Evolutionary conservation across 78 protist genomes (phyloP).

Genomic region (Trichosphaerium sp.): DNA sequence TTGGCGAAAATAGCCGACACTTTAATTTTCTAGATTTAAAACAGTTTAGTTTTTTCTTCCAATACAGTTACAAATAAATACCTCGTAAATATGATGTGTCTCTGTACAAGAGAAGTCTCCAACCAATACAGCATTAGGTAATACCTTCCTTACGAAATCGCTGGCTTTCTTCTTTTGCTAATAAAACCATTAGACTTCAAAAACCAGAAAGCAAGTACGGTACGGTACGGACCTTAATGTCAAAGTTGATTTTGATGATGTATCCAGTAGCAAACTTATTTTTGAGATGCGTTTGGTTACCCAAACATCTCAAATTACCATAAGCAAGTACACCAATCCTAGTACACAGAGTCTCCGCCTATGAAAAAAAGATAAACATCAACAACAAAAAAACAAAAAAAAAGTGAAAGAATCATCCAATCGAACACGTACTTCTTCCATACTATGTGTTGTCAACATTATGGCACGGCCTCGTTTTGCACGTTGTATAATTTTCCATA

Average conservation of each 20-base stretch:
- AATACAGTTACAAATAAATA: too few species aligned
- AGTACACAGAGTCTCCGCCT: slow-evolving; percentile 42
- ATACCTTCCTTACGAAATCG: slow-evolving; percentile 8
- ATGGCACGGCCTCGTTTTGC: slow-evolving; percentile 17
- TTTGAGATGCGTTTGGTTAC: slow-evolving; percentile 54
- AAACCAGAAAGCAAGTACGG: too few species aligned
- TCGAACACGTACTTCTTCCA: slow-evolving; percentile 49
- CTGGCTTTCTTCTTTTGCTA: too few species aligned
- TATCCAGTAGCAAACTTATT: slow-evolving; percentile 62
- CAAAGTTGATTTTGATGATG: slow-evolving; percentile 9
- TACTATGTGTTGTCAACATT: slow-evolving; percentile 34
- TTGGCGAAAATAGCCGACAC: slow-evolving; percentile 10
- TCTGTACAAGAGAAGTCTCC: background rate
- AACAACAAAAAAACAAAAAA: background rate
- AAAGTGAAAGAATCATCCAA: background rate
- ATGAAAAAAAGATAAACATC: background rate
- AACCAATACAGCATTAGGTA: background rate
- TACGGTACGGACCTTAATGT: too few species aligned
- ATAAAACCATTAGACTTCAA: too few species aligned
- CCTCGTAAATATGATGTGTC: too few species aligned
- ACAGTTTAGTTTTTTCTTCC: slow-evolving; percentile 10
- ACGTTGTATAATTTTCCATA: slow-evolving; percentile 21
- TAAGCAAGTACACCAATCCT: slow-evolving; percentile 64
- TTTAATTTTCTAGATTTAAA: background rate
- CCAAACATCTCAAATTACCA: slow-evolving; percentile 56